Evolutionary conservation across 768 basidiomycete genomes (phyloP), one percentile per base, ranked within the genome.

Genomic region (Termitomyces eurrhizus): DNA sequence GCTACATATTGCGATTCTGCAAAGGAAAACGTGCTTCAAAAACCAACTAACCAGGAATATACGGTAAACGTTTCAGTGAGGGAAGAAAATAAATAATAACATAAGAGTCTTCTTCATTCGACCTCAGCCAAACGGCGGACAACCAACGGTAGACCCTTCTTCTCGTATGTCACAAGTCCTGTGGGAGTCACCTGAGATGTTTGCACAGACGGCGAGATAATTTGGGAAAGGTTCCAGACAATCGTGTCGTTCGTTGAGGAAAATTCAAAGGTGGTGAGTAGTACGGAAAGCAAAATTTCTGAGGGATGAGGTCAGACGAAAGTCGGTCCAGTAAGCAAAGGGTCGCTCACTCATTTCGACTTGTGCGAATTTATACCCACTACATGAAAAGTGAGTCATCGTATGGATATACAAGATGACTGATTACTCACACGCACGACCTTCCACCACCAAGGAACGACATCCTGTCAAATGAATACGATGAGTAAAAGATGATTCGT

Each of bases 401-500:
- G 29, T 5, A 26, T 52, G 26, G 8, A 52, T 36, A 41, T 24
- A 51, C 14, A 59, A 44, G 32, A 21, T 18, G 42, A 37, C 42
- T 41, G 39, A 44, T 41, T 7, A 71, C 76, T 72, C 62, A 82
- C 84, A 84, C 76, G 70, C 84, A 84, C 11, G 83, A 78, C 60
- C 83, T 71, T 41, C 75, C 70, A 5, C 84, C 84, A 12, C 81
- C 82, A 33, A 85, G 71, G 67, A 85, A 85, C 12, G 83, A 80
- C 78, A 84, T 76, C 78, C 81, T 83, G 57, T 13, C 21, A 33
- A 26, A 36, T 2, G 48, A 42, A 45, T 26, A 35, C 7, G 54
- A 57, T 52, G 51, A 56, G 26, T 46, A 46, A 45, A 58, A 13
- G 24, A 51, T 50, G 16, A 56, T 41, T 11, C 44, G 7, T 42